Evolutionary conservation across 1,284 basidiomycete genomes (phyloP), one percentile per base, ranked within the genome.

Genomic region (Cutaneotrichosporon sp.): DNA sequence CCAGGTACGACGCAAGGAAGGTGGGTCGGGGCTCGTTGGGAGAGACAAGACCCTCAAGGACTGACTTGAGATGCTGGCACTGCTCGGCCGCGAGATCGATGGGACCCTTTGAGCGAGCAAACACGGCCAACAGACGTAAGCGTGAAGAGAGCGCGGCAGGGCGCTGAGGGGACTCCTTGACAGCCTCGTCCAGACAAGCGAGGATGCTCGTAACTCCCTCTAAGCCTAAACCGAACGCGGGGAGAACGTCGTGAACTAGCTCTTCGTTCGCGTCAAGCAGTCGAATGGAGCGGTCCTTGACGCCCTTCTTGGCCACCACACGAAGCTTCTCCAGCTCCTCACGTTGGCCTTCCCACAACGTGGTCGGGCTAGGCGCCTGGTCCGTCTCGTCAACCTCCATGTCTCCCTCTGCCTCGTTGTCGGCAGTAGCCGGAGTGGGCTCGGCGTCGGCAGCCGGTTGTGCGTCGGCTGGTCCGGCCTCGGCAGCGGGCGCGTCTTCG

Each of bases 201-300:
- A 75, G 40, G 56, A 80, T 61, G 26, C 68, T 68, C 13, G 61
- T 58, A 22, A 73, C 58, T 2, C 74, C 84, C 56, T 84, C 86
- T 50, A 83, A 36, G 18, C 68, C 72, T 9, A 56, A 18, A 1
- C 72, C 84, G 78, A 95, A 92, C 13, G 90, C 89, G 36, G 85
- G 84, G 71, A 90, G 88, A 57, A 97, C 86, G 73, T 97, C 94
- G 74, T 97, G 97, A 56, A 97, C 88, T 52, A 97, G 85, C 7
- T 89, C 88, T 9, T 90, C 87, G 71, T 94, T 90, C 66, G 90
- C 87, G 74, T 98, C 95, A 55, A 96, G 89, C 32, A 99, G 84
- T 13, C 84, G 81, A 51, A 99, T 82, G 0, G 91, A 87, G 47
- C 87, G 87, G 32, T 84, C 82, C 47, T 88, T 85, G 63, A 96